These are phyloP conservation scores for Ogataea siamensis DNA, from an alignment of 805 yeast species.

Conservation along the genomic window DNA sequence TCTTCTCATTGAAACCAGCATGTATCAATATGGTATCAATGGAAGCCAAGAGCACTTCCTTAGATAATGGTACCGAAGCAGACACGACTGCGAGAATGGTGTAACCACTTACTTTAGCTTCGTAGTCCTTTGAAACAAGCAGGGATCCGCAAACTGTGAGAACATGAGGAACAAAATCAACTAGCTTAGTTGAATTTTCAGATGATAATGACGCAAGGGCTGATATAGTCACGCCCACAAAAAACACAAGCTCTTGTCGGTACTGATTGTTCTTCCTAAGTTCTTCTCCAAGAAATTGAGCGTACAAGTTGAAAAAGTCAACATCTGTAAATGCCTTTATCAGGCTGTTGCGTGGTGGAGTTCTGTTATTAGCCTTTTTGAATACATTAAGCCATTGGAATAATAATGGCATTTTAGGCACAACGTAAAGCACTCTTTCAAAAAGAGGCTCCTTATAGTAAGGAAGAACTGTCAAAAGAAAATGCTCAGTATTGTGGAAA, in stretches of 20 bases:
- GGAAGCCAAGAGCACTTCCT: conserved; percentile 57
- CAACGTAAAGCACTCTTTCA: conserved; percentile 68
- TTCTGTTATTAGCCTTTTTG: conserved; percentile 50
- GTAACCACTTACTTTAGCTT: conserved; percentile 79
- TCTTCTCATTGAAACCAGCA: conserved; percentile 23
- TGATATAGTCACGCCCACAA: conserved; percentile 68
- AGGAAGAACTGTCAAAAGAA: conserved; percentile 75
- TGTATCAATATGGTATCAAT: conserved; percentile 51
- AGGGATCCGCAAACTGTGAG: conserved; percentile 59
- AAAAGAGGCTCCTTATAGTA: conserved; percentile 74
- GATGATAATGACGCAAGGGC: conserved; percentile 63
- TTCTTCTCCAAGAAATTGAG: conserved; percentile 49
- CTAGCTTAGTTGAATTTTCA: conserved; percentile 38
- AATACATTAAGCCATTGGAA: conserved; percentile 70
- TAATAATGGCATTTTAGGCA: conserved; percentile 71
- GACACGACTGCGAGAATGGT: conserved; percentile 76
- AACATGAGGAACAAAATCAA: conserved; percentile 51
- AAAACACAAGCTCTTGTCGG: conserved; percentile 73
- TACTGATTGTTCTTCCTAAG: conserved; percentile 56
- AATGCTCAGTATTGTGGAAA: conserved; percentile 69
- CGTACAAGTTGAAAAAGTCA: conserved; percentile 65
- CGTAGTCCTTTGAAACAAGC: conserved; percentile 46
- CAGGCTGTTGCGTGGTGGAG: conserved; percentile 68
- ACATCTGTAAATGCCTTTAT: conserved; percentile 71
- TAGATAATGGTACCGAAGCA: conserved; percentile 64